These are phyloP conservation scores for Tuber indicum DNA, from an alignment of 495 filamentous ascomycete species.

Conservation along the genomic window DNA sequence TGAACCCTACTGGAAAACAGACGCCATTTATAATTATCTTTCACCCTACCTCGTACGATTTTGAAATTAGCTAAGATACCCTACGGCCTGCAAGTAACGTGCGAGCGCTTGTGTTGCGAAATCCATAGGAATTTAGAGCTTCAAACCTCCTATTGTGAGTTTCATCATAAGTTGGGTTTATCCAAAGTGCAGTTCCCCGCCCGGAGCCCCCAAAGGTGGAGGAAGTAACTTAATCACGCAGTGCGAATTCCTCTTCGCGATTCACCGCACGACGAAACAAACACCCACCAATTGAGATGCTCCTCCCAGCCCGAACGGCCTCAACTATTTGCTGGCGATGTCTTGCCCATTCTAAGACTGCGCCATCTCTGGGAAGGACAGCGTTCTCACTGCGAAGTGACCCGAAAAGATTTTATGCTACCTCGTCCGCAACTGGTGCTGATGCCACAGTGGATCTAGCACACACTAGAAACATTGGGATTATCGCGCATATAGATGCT, in stretches of 20 bases:
- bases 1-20: neutral
- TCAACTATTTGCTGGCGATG: constrained; percentile 13
- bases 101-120: neutral
- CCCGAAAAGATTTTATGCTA: constrained; percentile 12
- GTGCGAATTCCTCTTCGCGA: neutral
- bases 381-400: constrained; percentile 6
- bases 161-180: neutral
- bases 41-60: neutral
- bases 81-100: neutral
- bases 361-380: neutral
- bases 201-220: neutral
- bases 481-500: constrained; percentile 98
- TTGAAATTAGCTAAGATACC: neutral
- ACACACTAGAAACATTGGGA: constrained; percentile 88
- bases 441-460: constrained; percentile 43
- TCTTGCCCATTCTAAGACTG: neutral
- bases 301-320: constrained; percentile 11
- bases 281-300: constrained; percentile 11
- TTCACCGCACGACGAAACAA: neutral
- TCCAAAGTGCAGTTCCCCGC: neutral
- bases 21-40: neutral
- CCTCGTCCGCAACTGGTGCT: constrained; percentile 16
- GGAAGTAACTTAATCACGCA: neutral
- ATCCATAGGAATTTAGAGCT: neutral
- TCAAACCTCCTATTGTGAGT: neutral